These are phyloP conservation scores for Boletus patriciae DNA, from an alignment of 768 basidiomycete species.

Conservation along the genomic window DNA sequence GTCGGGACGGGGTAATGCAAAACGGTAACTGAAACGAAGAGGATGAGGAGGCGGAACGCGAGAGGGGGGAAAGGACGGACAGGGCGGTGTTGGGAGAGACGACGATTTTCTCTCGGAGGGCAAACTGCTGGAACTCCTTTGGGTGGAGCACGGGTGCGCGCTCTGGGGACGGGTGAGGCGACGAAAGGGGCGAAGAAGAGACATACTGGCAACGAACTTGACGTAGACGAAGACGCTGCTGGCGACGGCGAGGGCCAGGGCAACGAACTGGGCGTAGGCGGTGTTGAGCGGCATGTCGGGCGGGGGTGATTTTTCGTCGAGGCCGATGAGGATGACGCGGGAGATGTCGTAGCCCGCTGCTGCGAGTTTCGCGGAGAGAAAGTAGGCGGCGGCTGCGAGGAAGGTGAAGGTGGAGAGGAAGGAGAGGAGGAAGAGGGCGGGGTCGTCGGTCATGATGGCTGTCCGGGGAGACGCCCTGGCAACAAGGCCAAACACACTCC, in stretches of 20 bases:
- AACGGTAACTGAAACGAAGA: slow-evolving; percentile 76
- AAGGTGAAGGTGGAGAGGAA: slow-evolving; percentile 47
- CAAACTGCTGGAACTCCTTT: slow-evolving; percentile 76
- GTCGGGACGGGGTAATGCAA: slow-evolving; percentile 69
- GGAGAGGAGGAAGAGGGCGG: slow-evolving; percentile 47
- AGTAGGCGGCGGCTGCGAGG: slow-evolving; percentile 48
- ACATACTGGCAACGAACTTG: slow-evolving; percentile 49
- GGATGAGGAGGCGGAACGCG: neutral
- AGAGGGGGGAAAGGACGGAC: slow-evolving; percentile 46
- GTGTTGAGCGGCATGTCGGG: slow-evolving; percentile 16
- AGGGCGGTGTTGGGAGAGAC: slow-evolving; percentile 96
- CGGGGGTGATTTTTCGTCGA: slow-evolving; percentile 23
- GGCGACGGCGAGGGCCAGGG: slow-evolving; percentile 52
- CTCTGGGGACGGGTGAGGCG: slow-evolving; percentile 39
- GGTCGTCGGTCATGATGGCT: too few species aligned
- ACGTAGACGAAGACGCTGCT: slow-evolving; percentile 51
- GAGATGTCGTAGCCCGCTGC: slow-evolving; percentile 58
- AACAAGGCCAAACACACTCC: slow-evolving; percentile 3
- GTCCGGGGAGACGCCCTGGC: neutral
- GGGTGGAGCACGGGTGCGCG: slow-evolving; percentile 73
- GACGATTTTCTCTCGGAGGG: slow-evolving; percentile 74
- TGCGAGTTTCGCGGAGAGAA: slow-evolving; percentile 44
- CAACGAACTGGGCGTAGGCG: slow-evolving; percentile 44
- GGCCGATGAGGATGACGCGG: slow-evolving; percentile 62
- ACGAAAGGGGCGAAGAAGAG: neutral